phyloP scores from a whole-genome alignment of 805 yeast genomes.

The Grigorovia humatica region DNA sequence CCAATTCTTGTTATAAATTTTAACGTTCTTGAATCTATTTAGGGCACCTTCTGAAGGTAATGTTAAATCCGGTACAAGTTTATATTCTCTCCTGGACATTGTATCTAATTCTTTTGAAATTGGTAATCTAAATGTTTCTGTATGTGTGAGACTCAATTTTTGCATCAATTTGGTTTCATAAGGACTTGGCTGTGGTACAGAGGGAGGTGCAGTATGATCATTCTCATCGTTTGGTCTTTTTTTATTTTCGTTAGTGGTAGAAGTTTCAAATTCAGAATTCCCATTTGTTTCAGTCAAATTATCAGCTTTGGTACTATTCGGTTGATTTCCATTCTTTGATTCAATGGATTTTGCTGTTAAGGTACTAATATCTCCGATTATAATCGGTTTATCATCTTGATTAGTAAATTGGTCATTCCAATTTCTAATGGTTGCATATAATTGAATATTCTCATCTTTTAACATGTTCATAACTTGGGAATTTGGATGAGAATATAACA shows the following conservation, averaged over 20 bases:
- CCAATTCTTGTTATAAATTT: constrained; percentile 8
- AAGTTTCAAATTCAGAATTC: not conserved
- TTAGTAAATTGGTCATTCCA: not conserved
- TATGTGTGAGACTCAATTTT: not conserved
- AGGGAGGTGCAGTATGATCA: not conserved
- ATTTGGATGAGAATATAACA: not conserved
- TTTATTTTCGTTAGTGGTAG: not conserved
- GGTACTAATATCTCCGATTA: not conserved
- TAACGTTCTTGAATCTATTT: constrained; percentile 7
- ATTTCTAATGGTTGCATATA: not conserved
- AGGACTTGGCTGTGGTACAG: not conserved
- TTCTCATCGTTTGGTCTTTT: not conserved
- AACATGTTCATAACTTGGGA: not conserved
- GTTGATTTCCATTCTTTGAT: not conserved
- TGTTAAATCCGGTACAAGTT: constrained; percentile 9
- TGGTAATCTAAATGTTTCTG: not conserved
- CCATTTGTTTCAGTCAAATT: not conserved
- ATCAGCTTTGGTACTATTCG: not conserved
- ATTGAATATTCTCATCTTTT: not conserved
- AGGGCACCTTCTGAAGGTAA: constrained; percentile 16
- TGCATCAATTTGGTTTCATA: not conserved
- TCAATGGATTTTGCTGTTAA: not conserved
- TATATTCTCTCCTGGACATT: not conserved
- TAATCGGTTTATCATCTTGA: not conserved
- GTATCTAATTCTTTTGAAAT: not conserved